Conservation (phyloP, 1,284 basidiomycete species). For the Wallemia hederae region DNA sequence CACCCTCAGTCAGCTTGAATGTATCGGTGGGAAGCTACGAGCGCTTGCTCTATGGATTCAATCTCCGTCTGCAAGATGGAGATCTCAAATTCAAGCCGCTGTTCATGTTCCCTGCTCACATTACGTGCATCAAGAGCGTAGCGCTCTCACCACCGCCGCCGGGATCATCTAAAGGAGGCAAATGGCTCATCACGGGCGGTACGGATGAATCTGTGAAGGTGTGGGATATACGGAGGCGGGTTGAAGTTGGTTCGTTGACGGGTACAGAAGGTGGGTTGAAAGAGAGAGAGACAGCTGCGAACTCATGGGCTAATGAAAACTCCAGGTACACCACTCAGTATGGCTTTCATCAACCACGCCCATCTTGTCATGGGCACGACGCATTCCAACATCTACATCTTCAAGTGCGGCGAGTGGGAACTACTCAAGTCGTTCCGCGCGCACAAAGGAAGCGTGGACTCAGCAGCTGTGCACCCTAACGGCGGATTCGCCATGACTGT, state of each 20-base stretch:
- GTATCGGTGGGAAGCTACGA: background rate
- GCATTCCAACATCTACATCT: conserved; percentile 64
- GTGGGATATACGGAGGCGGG: conserved; percentile 72
- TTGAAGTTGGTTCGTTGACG: conserved; percentile 74
- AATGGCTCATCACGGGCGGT: conserved; percentile 84
- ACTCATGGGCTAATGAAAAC: background rate
- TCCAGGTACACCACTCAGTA: background rate
- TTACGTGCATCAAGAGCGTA: conserved; percentile 67
- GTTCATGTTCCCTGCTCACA: conserved; percentile 89
- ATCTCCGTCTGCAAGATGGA: background rate
- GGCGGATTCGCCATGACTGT: conserved; percentile 72
- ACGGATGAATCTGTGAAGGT: conserved; percentile 87
- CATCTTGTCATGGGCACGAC: conserved; percentile 70
- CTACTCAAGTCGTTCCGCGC: conserved; percentile 65
- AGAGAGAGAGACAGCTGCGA: background rate
- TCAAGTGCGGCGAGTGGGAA: conserved; percentile 75
- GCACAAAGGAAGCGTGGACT: conserved; percentile 73
- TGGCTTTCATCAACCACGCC: conserved; percentile 47
- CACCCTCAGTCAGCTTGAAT: background rate
- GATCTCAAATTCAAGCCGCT: conserved; percentile 32
- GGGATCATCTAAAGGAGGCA: conserved; percentile 28
- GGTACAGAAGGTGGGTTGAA: conserved; percentile 54
- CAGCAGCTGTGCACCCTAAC: conserved; percentile 65
- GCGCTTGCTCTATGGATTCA: background rate
- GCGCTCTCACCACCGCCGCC: conserved; percentile 35